A percentile compares a stretch with the other conserved stretches of the same genome.
These are phyloP conservation scores for Colletotrichum incanum DNA, from an alignment of 2,329 filamentous ascomycete species.

Conservation along the genomic window DNA sequence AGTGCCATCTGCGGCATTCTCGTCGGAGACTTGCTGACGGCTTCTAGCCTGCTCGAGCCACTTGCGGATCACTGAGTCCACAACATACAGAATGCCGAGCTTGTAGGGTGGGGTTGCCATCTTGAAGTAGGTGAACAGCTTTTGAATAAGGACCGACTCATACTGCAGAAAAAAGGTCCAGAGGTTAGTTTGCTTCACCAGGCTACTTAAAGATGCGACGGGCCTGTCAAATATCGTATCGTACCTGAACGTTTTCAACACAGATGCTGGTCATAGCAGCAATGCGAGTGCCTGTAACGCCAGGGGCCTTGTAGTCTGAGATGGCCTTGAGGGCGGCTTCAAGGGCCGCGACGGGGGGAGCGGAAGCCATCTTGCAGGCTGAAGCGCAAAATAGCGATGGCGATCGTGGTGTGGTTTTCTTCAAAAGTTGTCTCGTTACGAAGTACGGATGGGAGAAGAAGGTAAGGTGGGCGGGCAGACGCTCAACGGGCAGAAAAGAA, in stretches of 20 bases:
- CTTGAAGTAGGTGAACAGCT: constrained; percentile 97
- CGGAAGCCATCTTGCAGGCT: constrained; percentile 76
- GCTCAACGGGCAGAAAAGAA: constrained; percentile 9
- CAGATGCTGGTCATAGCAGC: constrained; percentile 88
- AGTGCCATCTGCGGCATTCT: constrained; percentile 88
- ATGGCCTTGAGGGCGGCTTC: constrained; percentile 93
- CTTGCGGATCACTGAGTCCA: constrained; percentile 99
- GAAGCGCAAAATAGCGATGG: constrained; percentile 28
- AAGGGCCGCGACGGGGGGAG: constrained; percentile 83
- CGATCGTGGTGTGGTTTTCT: constrained; percentile 19
- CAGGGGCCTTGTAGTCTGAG: constrained; percentile 91
- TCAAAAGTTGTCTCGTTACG: constrained; percentile 8
- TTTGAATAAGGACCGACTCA: constrained; percentile 95
- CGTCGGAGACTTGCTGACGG: constrained; percentile 85
- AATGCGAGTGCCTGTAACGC: constrained; percentile 95
- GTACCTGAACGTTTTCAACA: constrained; percentile 91
- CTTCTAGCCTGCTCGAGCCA: constrained; percentile 97
- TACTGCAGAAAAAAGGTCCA: constrained; percentile 71
- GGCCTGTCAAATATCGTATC: constrained; percentile 60
- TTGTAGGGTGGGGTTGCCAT: constrained; percentile 96
- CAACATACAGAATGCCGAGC: constrained; percentile 98
- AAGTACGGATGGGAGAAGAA: constrained; percentile 32
- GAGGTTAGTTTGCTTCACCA: constrained; percentile 47
- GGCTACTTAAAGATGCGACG: constrained; percentile 13
- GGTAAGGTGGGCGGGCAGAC: constrained; percentile 12